Percentiles rank a stretch among this genome's conserved stretches.
phyloP scores from a whole-genome alignment of 140 eudicot genomes.

The Cichorium intybus region DNA sequence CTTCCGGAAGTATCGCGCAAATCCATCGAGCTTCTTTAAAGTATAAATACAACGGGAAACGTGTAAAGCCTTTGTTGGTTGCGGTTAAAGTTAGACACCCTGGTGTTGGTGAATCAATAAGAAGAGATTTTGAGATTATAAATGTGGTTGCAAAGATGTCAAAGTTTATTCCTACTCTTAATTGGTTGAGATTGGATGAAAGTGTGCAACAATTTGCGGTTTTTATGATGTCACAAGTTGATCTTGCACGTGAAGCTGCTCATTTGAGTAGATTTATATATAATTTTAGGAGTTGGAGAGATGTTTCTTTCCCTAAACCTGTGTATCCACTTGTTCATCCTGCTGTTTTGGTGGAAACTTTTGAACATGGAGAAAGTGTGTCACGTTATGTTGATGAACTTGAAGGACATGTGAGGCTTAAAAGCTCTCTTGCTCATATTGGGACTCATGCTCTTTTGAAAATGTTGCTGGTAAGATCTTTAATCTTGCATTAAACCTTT shows the following conservation, averaged over 20 bases:
- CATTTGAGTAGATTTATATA: constrained; percentile 89
- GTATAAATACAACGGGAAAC: constrained; percentile 55
- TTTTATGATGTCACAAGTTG: constrained; percentile 99
- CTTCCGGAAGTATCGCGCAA: constrained; percentile 96
- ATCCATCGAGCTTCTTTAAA: constrained; percentile 83
- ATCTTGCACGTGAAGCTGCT: constrained; percentile 97
- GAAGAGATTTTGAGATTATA: constrained; percentile 88
- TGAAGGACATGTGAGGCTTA: constrained; percentile 73
- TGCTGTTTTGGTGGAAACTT: constrained; percentile 95
- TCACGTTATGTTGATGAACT: constrained; percentile 85
- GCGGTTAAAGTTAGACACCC: constrained; percentile 99
- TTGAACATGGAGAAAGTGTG: constrained; percentile 96
- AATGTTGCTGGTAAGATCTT: constrained; percentile 80
- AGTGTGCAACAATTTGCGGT: constrained; percentile 97
- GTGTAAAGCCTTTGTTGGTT: constrained; percentile 68
- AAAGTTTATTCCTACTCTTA: constrained; percentile 70
- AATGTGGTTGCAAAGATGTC: constrained; percentile 77
- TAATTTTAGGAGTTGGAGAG: constrained; percentile 87
- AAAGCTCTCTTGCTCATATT: constrained; percentile 85
- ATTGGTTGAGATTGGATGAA: constrained; percentile 92
- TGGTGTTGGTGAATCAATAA: constrained; percentile 86
- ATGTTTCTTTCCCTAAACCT: constrained; percentile 97
- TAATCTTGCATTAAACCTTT: too few species aligned
- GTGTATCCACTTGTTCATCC: constrained; percentile 98
- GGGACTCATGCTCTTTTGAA: constrained; percentile 96